phyloP scores from a whole-genome alignment of 257 asterid species.

The Scutellaria galericulata region DNA sequence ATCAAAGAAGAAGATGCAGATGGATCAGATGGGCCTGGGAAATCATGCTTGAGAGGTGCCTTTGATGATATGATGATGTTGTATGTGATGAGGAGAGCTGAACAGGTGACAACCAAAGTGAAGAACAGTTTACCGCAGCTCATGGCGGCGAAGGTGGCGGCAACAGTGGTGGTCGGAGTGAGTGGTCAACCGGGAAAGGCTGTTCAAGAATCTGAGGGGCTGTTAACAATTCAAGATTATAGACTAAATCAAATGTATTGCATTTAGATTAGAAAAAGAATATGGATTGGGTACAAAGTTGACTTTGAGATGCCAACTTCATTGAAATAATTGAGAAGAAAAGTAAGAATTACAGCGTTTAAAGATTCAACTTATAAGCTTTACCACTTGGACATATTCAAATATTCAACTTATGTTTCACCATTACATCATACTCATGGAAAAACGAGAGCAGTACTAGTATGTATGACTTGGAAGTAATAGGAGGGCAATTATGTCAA shows the following conservation, averaged over 20 bases:
- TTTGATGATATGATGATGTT: constrained; percentile 67
- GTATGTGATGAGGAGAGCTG: constrained; percentile 71
- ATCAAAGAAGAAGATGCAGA: constrained; percentile 6
- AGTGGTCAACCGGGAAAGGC: not conserved
- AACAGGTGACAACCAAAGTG: constrained; percentile 51
- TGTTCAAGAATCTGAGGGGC: not conserved
- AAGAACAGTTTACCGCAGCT: constrained; percentile 76
- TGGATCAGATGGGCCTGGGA: constrained; percentile 54
- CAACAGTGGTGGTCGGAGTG: not conserved
- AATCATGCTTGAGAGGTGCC: constrained; percentile 69
- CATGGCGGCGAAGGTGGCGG: constrained; percentile 35
- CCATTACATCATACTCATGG: too few relatives aligned
- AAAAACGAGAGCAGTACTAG: too few relatives aligned
- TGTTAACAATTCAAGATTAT: not conserved
- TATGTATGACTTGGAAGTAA: too few relatives aligned
- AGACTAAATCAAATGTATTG: not conserved
- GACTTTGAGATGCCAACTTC: not conserved
- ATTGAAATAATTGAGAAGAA: not conserved
- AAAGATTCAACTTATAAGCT: too few relatives aligned
- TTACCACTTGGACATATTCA: too few relatives aligned
- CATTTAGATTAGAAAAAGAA: constrained; percentile 16
- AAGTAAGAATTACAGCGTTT: not conserved
- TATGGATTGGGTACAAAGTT: constrained; percentile 23
- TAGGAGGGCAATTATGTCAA: not conserved
- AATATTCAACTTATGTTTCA: too few relatives aligned